Conservation (phyloP, 2,329 filamentous ascomycete genomes). For the Aspergillus vadensis region DNA sequence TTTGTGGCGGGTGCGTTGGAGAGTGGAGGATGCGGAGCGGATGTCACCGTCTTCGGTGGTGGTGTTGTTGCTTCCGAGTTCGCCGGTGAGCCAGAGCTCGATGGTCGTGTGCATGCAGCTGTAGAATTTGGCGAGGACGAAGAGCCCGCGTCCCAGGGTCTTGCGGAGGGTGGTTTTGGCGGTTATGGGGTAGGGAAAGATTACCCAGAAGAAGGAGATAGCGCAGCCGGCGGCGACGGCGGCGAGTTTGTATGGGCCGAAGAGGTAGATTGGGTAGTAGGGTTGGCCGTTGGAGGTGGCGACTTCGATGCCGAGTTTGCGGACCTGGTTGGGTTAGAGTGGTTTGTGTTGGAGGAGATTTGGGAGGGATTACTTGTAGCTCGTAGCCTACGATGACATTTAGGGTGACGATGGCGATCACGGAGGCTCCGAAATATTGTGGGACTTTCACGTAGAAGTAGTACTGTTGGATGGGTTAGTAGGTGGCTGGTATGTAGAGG, state of each 20-base stretch:
- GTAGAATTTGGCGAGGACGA: conserved; percentile 73
- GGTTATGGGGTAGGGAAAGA: conserved; percentile 71
- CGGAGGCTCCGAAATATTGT: conserved; percentile 60
- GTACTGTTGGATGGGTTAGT: conserved; percentile 38
- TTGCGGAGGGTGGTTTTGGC: conserved; percentile 69
- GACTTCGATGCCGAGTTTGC: conserved; percentile 51
- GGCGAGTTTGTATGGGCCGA: conserved; percentile 70
- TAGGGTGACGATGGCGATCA: conserved; percentile 62
- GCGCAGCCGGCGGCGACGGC: conserved; percentile 66
- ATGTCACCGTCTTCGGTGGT: conserved; percentile 16
- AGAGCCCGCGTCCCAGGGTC: conserved; percentile 67
- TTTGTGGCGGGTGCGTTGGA: conserved; percentile 57
- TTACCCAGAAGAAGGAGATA: conserved; percentile 74
- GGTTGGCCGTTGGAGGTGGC: conserved; percentile 64
- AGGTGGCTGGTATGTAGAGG: neutral
- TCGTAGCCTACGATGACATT: conserved; percentile 72
- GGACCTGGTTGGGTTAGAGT: conserved; percentile 43
- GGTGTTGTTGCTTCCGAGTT: conserved; percentile 41
- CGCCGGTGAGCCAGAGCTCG: conserved; percentile 60
- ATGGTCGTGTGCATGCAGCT: conserved; percentile 70
- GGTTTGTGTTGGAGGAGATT: neutral
- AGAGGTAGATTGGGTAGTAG: conserved; percentile 69
- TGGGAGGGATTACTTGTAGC: conserved; percentile 52
- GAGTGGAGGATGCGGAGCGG: conserved; percentile 33
- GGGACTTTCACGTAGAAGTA: conserved; percentile 71